These are phyloP conservation scores for Spinacia oleracea DNA, from an alignment of 179 eudicot species.

Conservation along the genomic window DNA sequence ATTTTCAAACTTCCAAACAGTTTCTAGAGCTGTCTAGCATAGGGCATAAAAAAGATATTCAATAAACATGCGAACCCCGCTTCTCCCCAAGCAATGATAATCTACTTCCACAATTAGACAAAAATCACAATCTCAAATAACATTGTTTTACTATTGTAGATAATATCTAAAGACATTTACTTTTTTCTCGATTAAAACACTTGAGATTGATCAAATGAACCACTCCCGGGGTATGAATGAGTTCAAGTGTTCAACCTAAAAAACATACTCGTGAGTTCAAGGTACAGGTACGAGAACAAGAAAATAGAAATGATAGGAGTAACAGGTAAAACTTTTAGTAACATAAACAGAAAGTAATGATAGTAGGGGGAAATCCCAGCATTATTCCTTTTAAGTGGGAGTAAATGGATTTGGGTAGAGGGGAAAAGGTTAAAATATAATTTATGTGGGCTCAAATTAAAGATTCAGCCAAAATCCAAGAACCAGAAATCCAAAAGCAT, in stretches of 20 bases:
- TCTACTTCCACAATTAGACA: too few relatives aligned
- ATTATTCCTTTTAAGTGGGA: background rate
- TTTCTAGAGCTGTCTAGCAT: background rate
- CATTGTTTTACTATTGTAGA: too few relatives aligned
- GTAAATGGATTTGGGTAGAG: background rate
- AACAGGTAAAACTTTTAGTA: too few relatives aligned
- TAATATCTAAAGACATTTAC: too few relatives aligned
- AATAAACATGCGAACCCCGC: background rate
- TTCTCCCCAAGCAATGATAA: background rate
- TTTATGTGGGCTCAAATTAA: constrained; percentile 15
- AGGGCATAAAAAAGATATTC: background rate
- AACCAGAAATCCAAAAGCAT: background rate
- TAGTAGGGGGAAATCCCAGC: background rate
- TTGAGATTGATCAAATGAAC: background rate
- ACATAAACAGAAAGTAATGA: too few relatives aligned
- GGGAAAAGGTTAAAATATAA: background rate
- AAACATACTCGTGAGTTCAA: too few relatives aligned
- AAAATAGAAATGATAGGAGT: too few relatives aligned
- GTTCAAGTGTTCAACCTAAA: too few relatives aligned
- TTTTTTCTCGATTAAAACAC: too few relatives aligned
- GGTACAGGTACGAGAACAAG: too few relatives aligned
- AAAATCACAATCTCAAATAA: too few relatives aligned
- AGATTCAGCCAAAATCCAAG: constrained; percentile 9
- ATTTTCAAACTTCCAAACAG: background rate
- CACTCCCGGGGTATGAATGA: too few relatives aligned